Base-by-base conservation (phyloP, 1,284 basidiomycete species). In the Cryptococcus jaspeensis region DNA sequence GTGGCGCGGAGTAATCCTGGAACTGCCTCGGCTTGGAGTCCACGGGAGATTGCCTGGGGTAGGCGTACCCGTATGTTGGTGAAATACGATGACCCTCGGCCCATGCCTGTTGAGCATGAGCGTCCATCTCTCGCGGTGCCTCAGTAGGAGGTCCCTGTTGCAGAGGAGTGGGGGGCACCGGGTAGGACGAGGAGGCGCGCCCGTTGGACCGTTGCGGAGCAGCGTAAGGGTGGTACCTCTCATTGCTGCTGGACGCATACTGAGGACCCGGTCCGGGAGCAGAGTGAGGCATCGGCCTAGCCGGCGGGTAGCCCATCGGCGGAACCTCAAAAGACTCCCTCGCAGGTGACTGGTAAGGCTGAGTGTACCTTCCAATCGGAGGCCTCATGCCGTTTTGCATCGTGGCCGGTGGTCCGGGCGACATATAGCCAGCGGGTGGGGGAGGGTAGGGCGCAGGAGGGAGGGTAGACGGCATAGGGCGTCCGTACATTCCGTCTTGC, bases 391-490 rank as follows among this genome's bases (percentile, higher is more conserved):
- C 47, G 37, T 16, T 39, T 32, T 15, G 43, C 22, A 36, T 2
- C 16, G 20, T 18, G 18, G 44, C 38, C 15, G 32, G 22, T 37
- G 20, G 13, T n/a, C 43, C 43, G 15, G 52, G 32, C 13, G 52
- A 50, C 48, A 50, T 39, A 32, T 50, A 50, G 25, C 25, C 32
- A n/a, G 35, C 13, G 22, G 52, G 35, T 22, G 56, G 45, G n/a
- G n/a, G n/a, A 47, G 61, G 58, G 38, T 54, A 62, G 6, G 56
- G 40, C 22, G 55, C 50, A 25, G 58, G 60, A 37, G 57, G 57
- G 11, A 50, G 61, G 37, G 39, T 50, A 39, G 52, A 32, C 35
- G 1, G 45, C 44, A 45, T 50, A 32, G 41, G 43, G 36, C 8
- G 28, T 32, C 45, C 39, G 25, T 52, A 56, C 43, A 40, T 46